Evolutionary conservation across 192 early-diverging fungal genomes (phyloP), one percentile per base, ranked within the genome.

Genomic region (Dispira simplex): DNA sequence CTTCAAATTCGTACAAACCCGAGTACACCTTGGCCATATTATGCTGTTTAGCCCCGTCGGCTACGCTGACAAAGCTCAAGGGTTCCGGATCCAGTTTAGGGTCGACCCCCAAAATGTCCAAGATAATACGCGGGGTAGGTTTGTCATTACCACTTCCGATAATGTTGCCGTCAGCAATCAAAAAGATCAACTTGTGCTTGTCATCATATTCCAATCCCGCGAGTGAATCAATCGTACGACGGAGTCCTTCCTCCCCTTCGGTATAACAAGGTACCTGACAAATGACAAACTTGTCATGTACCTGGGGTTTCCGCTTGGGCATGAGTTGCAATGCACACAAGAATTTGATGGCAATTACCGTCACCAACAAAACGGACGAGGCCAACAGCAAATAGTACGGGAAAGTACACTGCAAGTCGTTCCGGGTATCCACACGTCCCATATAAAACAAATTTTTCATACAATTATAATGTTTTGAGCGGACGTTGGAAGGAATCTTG

Each of bases 21-120:
- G 92, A 95, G 73, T 98, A 98, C 26, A 98, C 87, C 75, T 96
- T 88, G 67, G 76, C 95, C 83, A 92, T 90, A 74, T 98, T 98
- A 72, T 87, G 80, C 71, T 93, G 93, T 75, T 86, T 85, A 48
- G 78, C 79, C 52, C 93, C 93, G 67, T 95, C 93, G 46, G 91
- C 95, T 12, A 98, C 75, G 16, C 91, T 88, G 58, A 85, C 75
- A 81, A 91, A 98, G 0, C 80, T 77, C 63, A 89, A 71, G 16
- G 90, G 81, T 25, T 93, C 82, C 20, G 83, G 84, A 63, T 88
- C 85, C 14, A 85, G 57, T 56, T 75, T 75, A 21, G 87, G 84
- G 69, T 93, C 92, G 0, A 91, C 89, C 51, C 92, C 92, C 8
- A 94, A 70, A 43, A 94, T 83, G 65, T 94, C 89, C n/a, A 96